These are phyloP conservation scores for Aegilops speltoides DNA, from an alignment of 176 grass and related monocot genomes.

Conservation along the genomic window DNA sequence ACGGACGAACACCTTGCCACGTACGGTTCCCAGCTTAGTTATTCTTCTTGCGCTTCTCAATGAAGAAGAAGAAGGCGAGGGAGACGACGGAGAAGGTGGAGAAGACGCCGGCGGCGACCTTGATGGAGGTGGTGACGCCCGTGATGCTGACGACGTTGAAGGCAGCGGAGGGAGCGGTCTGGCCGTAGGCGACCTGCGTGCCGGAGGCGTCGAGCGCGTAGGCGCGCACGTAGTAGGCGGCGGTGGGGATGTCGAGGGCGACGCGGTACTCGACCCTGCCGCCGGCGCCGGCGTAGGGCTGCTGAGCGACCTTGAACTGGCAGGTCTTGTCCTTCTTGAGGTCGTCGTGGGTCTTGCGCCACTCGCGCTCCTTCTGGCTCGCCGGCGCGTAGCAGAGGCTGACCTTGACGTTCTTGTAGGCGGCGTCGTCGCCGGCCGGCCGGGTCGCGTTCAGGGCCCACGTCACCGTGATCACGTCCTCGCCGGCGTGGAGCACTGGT, in stretches of 20 bases:
- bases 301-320: too few relatives aligned
- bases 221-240: slow-evolving; percentile 61
- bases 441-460: too few relatives aligned
- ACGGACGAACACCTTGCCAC: too few relatives aligned
- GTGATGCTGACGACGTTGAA: slow-evolving; percentile 53
- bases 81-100: slow-evolving; percentile 50
- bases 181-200: slow-evolving; percentile 47
- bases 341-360: too few relatives aligned
- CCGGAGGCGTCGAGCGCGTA: slow-evolving; percentile 54
- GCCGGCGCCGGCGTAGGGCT: neutral
- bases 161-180: slow-evolving; percentile 37
- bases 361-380: too few relatives aligned
- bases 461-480: too few relatives aligned
- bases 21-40: neutral
- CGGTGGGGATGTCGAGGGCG: slow-evolving; percentile 44
- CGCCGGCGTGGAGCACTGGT: too few relatives aligned
- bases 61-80: slow-evolving; percentile 47
- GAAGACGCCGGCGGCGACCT: slow-evolving; percentile 54
- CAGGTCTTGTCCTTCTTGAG: too few relatives aligned
- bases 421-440: too few relatives aligned
- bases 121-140: slow-evolving; percentile 39
- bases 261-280: slow-evolving; percentile 31
- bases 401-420: too few relatives aligned
- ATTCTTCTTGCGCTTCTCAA: slow-evolving; percentile 50
- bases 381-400: too few relatives aligned